Evolutionary conservation across 2,329 filamentous ascomycete species (phyloP), one percentile per base, ranked within the genome.

Genomic region (Botryotinia convoluta): DNA sequence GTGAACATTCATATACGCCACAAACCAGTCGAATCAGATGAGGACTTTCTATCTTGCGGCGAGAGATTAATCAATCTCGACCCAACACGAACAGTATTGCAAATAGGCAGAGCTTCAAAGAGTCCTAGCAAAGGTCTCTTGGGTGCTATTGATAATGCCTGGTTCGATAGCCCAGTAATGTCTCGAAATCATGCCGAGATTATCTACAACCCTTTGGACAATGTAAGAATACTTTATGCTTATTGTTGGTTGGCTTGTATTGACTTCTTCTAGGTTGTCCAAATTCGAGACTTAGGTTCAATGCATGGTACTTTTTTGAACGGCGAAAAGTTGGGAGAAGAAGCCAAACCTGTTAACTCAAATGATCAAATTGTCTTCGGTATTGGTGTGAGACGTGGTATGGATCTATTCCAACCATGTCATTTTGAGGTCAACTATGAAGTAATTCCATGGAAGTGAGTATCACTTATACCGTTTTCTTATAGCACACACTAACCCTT

Each of bases 111-210:
- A 75, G 81, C 85, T 0, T 87, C 85, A 22, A 86, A 86, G 77
- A 83, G 82, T 35, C 64, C 80, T 0, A 79, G 79, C 59, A 87
- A 87, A 67, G 84, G 84, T 16, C 83, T 85, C 57, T 69, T 83
- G 76, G 80, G 84, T 77, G 79, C 82, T 74, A 54, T 77, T 8
- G 81, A 87, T 76, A 94, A 93, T 80, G 88, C 85, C 26, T 93
- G 86, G 85, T 91, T 93, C 74, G 88, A 93, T 76, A 91, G 88
- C 73, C 88, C 91, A 0, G 91, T 93, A 51, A 91, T 94, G 85
- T 93, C 91, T 37, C 86, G 92, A 62, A 80, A 88, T 18, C 92
- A 94, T 81, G 92, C 91, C 26, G 82, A 87, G 61, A 78, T 91
- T 7, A 76, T 79, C 26, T 83, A 86, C 7, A 82, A 87, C 67